A percentile compares a stretch with the other conserved stretches of the same genome.
phyloP scores from a whole-genome alignment of 208 protist genomes.

The Trypanosoma mega region DNA sequence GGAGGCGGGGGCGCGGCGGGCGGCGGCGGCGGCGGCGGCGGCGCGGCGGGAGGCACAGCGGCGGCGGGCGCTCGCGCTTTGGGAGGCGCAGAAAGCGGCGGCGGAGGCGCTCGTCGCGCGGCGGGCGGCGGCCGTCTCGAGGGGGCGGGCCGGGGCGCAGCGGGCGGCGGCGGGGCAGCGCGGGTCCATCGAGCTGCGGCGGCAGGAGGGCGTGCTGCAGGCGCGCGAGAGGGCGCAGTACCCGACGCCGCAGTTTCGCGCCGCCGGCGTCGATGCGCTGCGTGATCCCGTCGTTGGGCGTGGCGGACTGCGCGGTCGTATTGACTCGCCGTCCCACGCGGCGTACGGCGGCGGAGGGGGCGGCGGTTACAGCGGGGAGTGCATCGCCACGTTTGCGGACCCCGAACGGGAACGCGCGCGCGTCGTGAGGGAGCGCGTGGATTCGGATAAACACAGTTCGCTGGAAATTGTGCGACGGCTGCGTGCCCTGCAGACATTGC shows the following conservation, averaged over 20 bases:
- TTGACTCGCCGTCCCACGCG: constrained; percentile 3
- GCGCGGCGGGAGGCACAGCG: constrained; percentile 1
- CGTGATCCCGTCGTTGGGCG: constrained; percentile 11
- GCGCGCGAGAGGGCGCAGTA: constrained; percentile 16
- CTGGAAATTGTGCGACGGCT: constrained; percentile 30
- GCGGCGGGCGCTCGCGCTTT: neutral
- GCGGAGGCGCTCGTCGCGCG: no score
- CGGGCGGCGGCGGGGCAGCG: neutral
- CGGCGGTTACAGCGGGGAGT: constrained; percentile 3
- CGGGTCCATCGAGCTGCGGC: constrained; percentile 3
- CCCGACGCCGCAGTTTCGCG: constrained; percentile 17
- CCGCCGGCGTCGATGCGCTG: constrained; percentile 4
- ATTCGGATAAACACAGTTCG: constrained; percentile 11
- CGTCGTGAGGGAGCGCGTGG: constrained; percentile 13
- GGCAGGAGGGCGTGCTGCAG: constrained; percentile 18
- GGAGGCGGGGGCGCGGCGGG: neutral
- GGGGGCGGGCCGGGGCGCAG: constrained; percentile 2
- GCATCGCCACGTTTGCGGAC: constrained; percentile 8
- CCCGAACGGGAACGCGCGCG: constrained; percentile 7
- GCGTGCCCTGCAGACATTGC: constrained; percentile 13
- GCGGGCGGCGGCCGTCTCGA: constrained; percentile 1
- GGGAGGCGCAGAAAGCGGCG: neutral
- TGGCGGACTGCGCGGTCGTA: constrained; percentile 4
- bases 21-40: constrained; percentile 3
- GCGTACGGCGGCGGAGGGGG: neutral